phyloP scores from a whole-genome alignment of 495 filamentous ascomycete genomes.

The Penicillium salamii region DNA sequence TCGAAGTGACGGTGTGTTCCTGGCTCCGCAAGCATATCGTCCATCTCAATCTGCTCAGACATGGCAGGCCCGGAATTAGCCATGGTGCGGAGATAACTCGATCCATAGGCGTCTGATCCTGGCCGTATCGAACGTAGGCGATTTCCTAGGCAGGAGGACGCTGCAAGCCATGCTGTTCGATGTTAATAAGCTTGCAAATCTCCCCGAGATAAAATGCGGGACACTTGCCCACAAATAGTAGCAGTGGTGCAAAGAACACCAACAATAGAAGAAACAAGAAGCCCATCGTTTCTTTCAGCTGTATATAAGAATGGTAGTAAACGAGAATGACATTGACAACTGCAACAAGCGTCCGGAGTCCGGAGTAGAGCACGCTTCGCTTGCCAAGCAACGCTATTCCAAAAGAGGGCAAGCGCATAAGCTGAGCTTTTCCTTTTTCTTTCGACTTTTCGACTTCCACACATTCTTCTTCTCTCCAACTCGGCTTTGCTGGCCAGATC shows the following conservation, averaged over 20 bases:
- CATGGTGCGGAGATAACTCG: slow-evolving; percentile 55
- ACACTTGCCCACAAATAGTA: slow-evolving; percentile 47
- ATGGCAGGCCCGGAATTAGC: slow-evolving; percentile 50
- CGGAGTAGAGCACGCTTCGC: too few species aligned
- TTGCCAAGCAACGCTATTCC: slow-evolving; percentile 14
- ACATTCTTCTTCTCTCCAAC: slow-evolving; percentile 10
- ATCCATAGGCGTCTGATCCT: slow-evolving; percentile 46
- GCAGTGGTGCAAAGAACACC: slow-evolving; percentile 47
- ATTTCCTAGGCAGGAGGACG: slow-evolving; percentile 60
- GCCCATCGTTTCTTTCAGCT: slow-evolving; percentile 33
- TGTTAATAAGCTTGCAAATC: slow-evolving; percentile 18
- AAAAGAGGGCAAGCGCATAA: slow-evolving; percentile 28
- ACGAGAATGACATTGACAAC: not conserved
- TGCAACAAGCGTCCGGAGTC: not conserved
- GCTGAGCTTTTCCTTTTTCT: slow-evolving; percentile 20
- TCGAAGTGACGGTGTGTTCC: slow-evolving; percentile 28
- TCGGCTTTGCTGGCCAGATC: slow-evolving; percentile 38
- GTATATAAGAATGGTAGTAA: too few species aligned
- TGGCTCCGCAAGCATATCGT: slow-evolving; percentile 54
- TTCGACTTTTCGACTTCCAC: slow-evolving; percentile 17
- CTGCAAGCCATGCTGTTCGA: slow-evolving; percentile 48
- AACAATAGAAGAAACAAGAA: slow-evolving; percentile 48
- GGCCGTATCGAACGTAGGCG: slow-evolving; percentile 44
- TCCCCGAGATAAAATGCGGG: not conserved
- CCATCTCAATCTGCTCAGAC: slow-evolving; percentile 63